A percentile compares a stretch with the other conserved stretches of the same genome.
Conservation (phyloP, 2,329 filamentous ascomycete genomes). For the Apiospora hydei region DNA sequence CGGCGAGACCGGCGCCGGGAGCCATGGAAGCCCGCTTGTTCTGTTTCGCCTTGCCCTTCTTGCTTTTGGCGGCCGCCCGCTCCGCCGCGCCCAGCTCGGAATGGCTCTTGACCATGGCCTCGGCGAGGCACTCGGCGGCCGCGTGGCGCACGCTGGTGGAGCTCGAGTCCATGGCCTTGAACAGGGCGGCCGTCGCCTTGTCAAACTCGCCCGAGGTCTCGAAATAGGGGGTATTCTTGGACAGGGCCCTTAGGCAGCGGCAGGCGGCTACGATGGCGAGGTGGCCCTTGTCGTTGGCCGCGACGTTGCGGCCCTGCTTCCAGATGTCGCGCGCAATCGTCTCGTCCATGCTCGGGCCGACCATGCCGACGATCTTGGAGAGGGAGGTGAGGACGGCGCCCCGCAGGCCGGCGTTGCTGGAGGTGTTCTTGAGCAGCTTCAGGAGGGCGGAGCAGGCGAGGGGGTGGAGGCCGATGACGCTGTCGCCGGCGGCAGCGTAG, state of each 20-base stretch:
- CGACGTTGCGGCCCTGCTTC: conserved; percentile 85
- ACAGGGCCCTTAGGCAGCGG: conserved; percentile 77
- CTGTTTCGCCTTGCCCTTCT: conserved; percentile 68
- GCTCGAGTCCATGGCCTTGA: conserved; percentile 85
- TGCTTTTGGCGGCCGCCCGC: conserved; percentile 62
- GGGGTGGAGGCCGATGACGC: conserved; percentile 83
- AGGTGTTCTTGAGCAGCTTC: conserved; percentile 81
- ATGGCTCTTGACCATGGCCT: conserved; percentile 83
- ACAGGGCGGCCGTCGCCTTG: conserved; percentile 79
- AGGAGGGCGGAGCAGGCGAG: conserved; percentile 75
- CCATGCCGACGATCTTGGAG: conserved; percentile 77
- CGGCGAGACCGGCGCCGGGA: conserved; percentile 69
- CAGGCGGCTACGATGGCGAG: conserved; percentile 82
- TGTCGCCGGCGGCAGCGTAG: conserved; percentile 92
- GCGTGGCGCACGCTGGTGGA: conserved; percentile 81
- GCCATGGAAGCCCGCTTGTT: conserved; percentile 67
- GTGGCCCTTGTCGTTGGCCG: conserved; percentile 80
- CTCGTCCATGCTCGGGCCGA: conserved; percentile 83
- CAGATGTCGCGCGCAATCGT: conserved; percentile 85
- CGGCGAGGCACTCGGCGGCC: conserved; percentile 83
- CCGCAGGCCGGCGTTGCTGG: conserved; percentile 81
- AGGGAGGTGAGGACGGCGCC: conserved; percentile 79
- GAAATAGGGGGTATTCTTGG: conserved; percentile 80
- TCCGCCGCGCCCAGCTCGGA: conserved; percentile 62
- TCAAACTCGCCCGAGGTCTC: conserved; percentile 91